Evolutionary conservation across 1,284 basidiomycete species (phyloP).

Genomic region (Marasmius tenuissimus): DNA sequence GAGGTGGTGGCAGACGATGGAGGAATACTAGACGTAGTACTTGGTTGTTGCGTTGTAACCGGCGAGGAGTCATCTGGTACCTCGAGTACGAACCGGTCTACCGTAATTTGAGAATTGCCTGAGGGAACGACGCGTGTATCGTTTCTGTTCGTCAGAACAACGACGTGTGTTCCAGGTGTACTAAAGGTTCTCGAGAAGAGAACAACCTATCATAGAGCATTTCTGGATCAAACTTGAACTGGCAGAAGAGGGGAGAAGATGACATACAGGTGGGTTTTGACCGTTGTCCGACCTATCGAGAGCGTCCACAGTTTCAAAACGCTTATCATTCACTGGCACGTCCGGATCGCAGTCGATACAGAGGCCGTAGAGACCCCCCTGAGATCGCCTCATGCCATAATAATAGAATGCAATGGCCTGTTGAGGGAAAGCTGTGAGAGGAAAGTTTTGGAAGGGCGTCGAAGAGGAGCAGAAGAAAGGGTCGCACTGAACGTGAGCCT

Average conservation of each 20-base stretch:
- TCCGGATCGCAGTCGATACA: slow-evolving; percentile 25
- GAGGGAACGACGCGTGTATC: slow-evolving; percentile 7
- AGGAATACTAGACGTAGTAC: no score
- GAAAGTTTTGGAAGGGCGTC: neutral
- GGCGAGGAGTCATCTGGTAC: slow-evolving; percentile 9
- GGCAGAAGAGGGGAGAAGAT: neutral
- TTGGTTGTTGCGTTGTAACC: no score
- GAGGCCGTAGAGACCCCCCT: slow-evolving; percentile 19
- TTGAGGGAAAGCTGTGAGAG: slow-evolving; percentile 7
- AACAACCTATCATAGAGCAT: neutral
- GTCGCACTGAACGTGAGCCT: neutral
- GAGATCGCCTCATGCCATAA: slow-evolving; percentile 23
- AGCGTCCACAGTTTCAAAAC: slow-evolving; percentile 23
- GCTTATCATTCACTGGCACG: neutral
- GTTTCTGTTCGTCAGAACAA: neutral
- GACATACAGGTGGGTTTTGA: slow-evolving; percentile 24
- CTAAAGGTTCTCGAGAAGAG: neutral
- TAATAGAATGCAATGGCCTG: slow-evolving; percentile 29
- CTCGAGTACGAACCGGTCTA: slow-evolving; percentile 27
- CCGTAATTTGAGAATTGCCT: slow-evolving; percentile 26
- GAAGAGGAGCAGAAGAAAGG: neutral
- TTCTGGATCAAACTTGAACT: neutral
- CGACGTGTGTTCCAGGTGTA: neutral
- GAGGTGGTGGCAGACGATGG: no score
- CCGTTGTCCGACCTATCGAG: slow-evolving; percentile 25